A percentile compares a stretch with the other conserved stretches of the same genome.
These are phyloP conservation scores for Skeletonema marinoi DNA, from an alignment of 108 stramenopile species.

Conservation along the genomic window DNA sequence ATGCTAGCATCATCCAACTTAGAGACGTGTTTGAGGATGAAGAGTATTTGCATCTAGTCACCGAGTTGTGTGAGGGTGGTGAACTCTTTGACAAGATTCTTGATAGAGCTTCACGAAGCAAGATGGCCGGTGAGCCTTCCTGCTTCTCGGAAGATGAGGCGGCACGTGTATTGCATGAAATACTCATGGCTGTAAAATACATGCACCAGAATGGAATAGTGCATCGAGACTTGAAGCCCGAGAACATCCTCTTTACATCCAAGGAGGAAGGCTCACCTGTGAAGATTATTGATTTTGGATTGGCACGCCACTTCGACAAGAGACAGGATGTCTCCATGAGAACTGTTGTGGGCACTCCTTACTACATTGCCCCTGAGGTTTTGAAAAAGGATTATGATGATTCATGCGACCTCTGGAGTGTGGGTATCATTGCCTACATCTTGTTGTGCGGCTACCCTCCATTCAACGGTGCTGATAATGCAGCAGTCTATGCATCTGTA, in stretches of 20 bases:
- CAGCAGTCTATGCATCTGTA: constrained; percentile 49
- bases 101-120: constrained; percentile 38
- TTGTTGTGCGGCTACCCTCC: constrained; percentile 84
- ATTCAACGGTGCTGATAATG: constrained; percentile 74
- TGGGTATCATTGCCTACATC: constrained; percentile 88
- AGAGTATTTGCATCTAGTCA: constrained; percentile 69
- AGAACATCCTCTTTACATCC: constrained; percentile 62
- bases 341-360: constrained; percentile 80
- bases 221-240: constrained; percentile 68
- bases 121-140: neutral
- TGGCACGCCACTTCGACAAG: constrained; percentile 52
- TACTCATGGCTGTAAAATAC: constrained; percentile 69
- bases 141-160: constrained; percentile 67
- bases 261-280: constrained; percentile 59
- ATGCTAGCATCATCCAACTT: constrained; percentile 79
- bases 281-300: constrained; percentile 94
- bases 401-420: constrained; percentile 76
- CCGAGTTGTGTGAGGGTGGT: constrained; percentile 81
- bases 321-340: constrained; percentile 37
- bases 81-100: constrained; percentile 82
- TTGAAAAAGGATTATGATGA: constrained; percentile 45
- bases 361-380: constrained; percentile 89
- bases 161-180: constrained; percentile 52
- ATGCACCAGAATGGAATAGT: constrained; percentile 71
- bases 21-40: constrained; percentile 78